Percentiles rank a stretch among this genome's conserved stretches.
phyloP scores from a whole-genome alignment of 2,329 filamentous ascomycete genomes.

The Aspergillus aculeatus region DNA sequence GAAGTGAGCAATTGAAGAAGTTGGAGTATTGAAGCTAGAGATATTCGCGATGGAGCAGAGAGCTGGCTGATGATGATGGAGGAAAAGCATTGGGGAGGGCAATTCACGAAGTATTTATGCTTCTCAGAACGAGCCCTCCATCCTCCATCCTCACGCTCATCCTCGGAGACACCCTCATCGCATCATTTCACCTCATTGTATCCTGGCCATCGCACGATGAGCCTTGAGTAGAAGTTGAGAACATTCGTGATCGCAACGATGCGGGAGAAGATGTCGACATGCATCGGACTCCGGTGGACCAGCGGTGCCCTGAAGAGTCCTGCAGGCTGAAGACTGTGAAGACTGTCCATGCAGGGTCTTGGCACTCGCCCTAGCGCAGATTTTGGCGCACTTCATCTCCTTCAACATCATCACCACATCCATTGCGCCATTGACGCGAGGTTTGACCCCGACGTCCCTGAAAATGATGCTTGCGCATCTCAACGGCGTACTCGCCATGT shows the following conservation, averaged over 20 bases:
- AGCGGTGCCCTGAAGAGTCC: background rate
- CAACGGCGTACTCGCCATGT: background rate
- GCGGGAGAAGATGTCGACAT: background rate
- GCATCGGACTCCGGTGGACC: conserved; percentile 8
- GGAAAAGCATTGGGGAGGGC: background rate
- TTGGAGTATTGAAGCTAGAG: background rate
- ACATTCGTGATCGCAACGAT: background rate
- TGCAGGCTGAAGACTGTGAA: background rate
- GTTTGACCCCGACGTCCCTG: background rate
- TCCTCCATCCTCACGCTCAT: background rate
- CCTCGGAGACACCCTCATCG: background rate
- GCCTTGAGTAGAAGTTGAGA: background rate
- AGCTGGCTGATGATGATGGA: background rate
- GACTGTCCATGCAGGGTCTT: too few relatives aligned
- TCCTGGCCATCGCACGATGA: background rate
- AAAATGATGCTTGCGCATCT: background rate
- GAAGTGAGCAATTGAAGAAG: background rate
- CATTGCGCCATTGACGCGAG: background rate
- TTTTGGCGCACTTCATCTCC: background rate
- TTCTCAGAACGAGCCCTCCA: too few relatives aligned
- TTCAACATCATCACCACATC: background rate
- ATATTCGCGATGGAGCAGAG: background rate
- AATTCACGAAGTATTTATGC: background rate
- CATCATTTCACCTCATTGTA: conserved; percentile 4
- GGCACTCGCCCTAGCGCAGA: background rate